Evolutionary conservation across 768 basidiomycete species (phyloP), one percentile per base, ranked within the genome.

Genomic region (Tricholoma flavovirens): DNA sequence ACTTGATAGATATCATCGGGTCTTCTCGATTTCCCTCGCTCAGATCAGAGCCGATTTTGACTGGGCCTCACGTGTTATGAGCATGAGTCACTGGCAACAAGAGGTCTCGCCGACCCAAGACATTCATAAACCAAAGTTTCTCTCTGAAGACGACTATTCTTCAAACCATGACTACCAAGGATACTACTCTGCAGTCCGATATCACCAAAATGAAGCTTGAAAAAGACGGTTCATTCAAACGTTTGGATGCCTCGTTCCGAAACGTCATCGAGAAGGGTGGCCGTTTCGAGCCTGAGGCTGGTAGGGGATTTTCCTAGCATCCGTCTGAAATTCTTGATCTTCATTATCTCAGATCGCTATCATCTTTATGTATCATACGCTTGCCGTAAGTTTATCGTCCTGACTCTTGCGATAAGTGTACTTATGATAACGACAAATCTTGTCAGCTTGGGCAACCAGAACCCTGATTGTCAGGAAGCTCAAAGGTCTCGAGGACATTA

Each of bases 301-400:
- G 92, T 88, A 57, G 51, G 78, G 68, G 12, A n/a, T 26, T 51
- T 48, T 29, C 51, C n/a, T 40, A 33, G 49, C 17, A 11, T 49
- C 45, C 12, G 14, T 12, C 24, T 53, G 17, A 26, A 19, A 46
- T 38, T 26, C 7, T 5, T 54, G 15, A 49, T 26, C 24, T 24
- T 5, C 19, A 49, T 11, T 32, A 2, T 17, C 49, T 11, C 49
- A 93, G 93, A 84, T 58, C 86, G 95, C 45, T 98, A 98, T 68
- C 90, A 90, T 62, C 89, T 96, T 61, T 96, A 91, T 64, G 90
- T 97, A 56, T 89, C 88, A 4, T 83, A 85, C 60, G 84, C 88
- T 1, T 98, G 93, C 64, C 93, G 89, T 91, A 60, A 67, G 87
- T 53, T 49, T 26, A 26, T 26, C 24, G 24, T 50, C 21, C 12